Evolutionary conservation across 1,284 basidiomycete species (phyloP).

Genomic region (Apiotrichum porosum): DNA sequence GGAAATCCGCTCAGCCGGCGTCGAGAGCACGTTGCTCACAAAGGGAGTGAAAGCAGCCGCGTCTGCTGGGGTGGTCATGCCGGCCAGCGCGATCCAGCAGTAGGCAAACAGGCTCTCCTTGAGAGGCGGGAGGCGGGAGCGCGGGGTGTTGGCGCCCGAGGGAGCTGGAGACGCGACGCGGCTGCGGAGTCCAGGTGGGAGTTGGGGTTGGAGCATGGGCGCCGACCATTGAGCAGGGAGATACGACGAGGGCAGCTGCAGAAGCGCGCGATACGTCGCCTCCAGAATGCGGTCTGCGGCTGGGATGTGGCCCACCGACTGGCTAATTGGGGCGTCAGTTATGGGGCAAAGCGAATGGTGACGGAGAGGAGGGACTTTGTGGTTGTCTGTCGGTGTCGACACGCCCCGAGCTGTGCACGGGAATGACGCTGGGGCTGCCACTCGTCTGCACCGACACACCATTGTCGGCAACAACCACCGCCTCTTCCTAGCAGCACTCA

Average conservation of each 20-base stretch:
- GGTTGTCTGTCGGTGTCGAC: too few relatives aligned
- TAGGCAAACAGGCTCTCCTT: constrained; percentile 27
- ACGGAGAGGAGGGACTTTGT: neutral
- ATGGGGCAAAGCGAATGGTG: too few relatives aligned
- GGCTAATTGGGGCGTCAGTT: constrained; percentile 19
- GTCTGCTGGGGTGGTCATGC: constrained; percentile 28
- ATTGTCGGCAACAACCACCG: too few relatives aligned
- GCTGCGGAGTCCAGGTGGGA: neutral
- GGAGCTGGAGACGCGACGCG: constrained; percentile 2
- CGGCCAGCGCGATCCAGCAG: constrained; percentile 41
- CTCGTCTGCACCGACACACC: too few relatives aligned
- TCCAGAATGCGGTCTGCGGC: constrained; percentile 36
- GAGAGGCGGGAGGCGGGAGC: constrained; percentile 17
- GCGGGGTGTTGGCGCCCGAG: constrained; percentile 12
- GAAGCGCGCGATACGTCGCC: constrained; percentile 40
- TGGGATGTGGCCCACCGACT: constrained; percentile 29
- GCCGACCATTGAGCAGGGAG: constrained; percentile 22
- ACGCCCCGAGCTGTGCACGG: neutral
- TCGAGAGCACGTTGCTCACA: constrained; percentile 17
- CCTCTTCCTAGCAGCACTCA: too few relatives aligned
- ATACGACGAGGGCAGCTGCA: constrained; percentile 26
- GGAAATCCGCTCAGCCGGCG: constrained; percentile 19
- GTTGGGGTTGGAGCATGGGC: constrained; percentile 10
- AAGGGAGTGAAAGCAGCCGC: constrained; percentile 23
- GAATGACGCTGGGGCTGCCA: neutral